Conservation (phyloP, 2,329 filamentous ascomycete species). For the Ophidiomyces ophidiicola region DNA sequence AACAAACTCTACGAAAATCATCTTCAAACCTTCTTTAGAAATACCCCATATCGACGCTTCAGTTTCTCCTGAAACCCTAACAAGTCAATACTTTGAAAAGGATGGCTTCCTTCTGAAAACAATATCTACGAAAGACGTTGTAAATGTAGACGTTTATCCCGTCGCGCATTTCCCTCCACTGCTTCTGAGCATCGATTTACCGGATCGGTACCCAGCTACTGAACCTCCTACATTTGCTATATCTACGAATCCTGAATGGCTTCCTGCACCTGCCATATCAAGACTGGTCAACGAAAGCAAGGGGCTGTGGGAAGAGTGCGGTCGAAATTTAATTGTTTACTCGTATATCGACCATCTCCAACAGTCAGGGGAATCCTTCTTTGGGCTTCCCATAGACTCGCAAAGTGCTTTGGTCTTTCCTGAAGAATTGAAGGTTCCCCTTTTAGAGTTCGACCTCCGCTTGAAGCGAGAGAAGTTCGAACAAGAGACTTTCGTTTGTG, state of each 20-base stretch:
- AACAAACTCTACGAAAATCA: constrained; percentile 39
- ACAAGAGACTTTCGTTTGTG: constrained; percentile 74
- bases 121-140: background rate
- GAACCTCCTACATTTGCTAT: constrained; percentile 41
- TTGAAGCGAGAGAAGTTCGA: constrained; percentile 66
- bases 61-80: constrained; percentile 18
- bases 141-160: constrained; percentile 31
- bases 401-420: constrained; percentile 38
- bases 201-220: constrained; percentile 44
- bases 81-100: no score
- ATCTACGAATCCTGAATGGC: constrained; percentile 41
- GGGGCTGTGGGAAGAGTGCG: constrained; percentile 49
- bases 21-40: constrained; percentile 30
- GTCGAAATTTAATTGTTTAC: constrained; percentile 45
- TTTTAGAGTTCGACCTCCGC: constrained; percentile 67
- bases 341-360: constrained; percentile 50
- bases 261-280: constrained; percentile 35
- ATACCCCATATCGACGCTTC: no score
- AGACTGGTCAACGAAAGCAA: constrained; percentile 38
- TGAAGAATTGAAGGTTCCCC: constrained; percentile 48
- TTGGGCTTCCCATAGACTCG: constrained; percentile 35
- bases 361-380: constrained; percentile 44
- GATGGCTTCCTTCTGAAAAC: no score
- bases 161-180: constrained; percentile 48
- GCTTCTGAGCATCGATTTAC: constrained; percentile 41